Conservation (phyloP, 23 red algal species). For the Agarophyton chilense region DNA sequence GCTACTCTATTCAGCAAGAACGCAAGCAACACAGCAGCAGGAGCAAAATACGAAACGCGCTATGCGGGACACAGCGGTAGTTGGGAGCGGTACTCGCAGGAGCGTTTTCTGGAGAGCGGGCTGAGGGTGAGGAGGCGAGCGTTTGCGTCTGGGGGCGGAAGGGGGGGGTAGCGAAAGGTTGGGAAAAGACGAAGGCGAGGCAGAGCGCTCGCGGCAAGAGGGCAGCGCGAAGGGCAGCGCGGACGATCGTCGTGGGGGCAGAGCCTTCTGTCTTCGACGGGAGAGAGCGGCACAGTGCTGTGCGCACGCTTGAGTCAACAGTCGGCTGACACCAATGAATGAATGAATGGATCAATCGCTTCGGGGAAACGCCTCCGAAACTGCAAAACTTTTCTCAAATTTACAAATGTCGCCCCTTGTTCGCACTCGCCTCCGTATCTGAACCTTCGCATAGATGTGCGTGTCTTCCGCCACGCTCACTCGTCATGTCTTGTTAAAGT, state of each 20-base stretch:
- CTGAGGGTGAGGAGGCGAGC: too few relatives aligned
- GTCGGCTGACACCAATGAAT: constrained; percentile 28
- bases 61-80: not conserved
- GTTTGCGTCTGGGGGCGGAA: not conserved
- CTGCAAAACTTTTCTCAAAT: not conserved
- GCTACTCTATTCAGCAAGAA: not conserved
- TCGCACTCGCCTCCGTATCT: not conserved
- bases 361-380: not conserved
- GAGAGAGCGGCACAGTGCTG: constrained; percentile 31
- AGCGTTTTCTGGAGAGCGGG: not conserved
- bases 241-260: not conserved
- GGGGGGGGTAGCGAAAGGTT: too few relatives aligned
- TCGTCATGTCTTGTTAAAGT: too few relatives aligned
- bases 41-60: not conserved
- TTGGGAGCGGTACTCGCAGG: too few relatives aligned
- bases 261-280: not conserved
- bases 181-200: too few relatives aligned
- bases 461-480: too few relatives aligned
- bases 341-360: not conserved
- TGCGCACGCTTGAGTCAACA: not conserved
- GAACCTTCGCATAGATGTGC: too few relatives aligned
- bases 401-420: not conserved
- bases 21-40: not conserved
- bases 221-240: not conserved
- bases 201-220: constrained; percentile 3